These are phyloP conservation scores for Cryptococcus neoformans DNA, from an alignment of 1,284 basidiomycete species.

Conservation along the genomic window DNA sequence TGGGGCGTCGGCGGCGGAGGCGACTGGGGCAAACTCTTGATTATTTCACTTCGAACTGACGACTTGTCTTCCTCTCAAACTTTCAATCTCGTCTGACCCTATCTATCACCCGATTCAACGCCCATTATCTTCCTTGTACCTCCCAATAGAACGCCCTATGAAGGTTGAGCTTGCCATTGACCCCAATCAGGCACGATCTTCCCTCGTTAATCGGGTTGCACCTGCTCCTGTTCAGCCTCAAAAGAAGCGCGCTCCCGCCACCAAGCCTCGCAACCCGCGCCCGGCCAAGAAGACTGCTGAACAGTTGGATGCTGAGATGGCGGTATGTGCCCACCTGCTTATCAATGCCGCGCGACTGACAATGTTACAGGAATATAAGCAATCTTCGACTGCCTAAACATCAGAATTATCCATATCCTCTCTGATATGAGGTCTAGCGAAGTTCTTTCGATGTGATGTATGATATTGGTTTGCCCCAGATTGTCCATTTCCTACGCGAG, in stretches of 20 bases:
- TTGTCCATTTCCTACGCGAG: no score
- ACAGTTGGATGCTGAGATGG: constrained; percentile 63
- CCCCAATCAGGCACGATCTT: constrained; percentile 66
- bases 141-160: constrained; percentile 82
- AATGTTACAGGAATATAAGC: constrained; percentile 32
- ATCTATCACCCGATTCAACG: not conserved
- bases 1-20: not conserved
- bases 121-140: not conserved
- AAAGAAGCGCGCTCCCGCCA: constrained; percentile 54
- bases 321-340: constrained; percentile 56
- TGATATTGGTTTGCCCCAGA: no score
- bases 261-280: constrained; percentile 39
- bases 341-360: not conserved
- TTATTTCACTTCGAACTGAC: constrained; percentile 2
- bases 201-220: constrained; percentile 57
- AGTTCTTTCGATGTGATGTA: no score
- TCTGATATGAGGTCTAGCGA: no score
- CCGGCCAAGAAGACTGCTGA: constrained; percentile 56
- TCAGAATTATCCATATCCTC: not conserved
- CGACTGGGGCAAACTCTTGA: not conserved
- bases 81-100: not conserved
- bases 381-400: constrained; percentile 20
- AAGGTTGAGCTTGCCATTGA: constrained; percentile 97
- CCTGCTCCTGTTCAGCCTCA: constrained; percentile 50
- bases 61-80: not conserved